Conservation (phyloP, 176 grass and related monocot species). For the Triticum turgidum region DNA sequence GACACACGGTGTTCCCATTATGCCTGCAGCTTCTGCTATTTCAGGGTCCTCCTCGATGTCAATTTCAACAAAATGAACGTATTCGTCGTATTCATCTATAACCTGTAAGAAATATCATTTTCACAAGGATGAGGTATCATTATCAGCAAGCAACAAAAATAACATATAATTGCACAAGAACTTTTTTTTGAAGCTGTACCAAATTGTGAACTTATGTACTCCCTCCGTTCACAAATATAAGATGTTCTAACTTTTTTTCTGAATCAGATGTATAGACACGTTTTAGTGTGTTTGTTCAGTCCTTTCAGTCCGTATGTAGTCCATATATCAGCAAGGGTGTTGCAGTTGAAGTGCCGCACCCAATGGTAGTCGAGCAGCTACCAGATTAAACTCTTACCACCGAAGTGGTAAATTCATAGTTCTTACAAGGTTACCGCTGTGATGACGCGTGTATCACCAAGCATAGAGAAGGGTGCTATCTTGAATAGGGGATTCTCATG, state of each 20-base stretch:
- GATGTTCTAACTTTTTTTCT: no score
- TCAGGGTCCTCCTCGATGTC: slow-evolving; percentile 99
- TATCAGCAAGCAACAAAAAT: slow-evolving; percentile 23
- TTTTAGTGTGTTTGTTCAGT: no score
- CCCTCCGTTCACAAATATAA: no score
- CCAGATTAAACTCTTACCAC: neutral
- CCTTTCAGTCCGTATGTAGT: no score
- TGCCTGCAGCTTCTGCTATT: slow-evolving; percentile 97
- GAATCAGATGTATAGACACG: no score
- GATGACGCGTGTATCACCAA: neutral
- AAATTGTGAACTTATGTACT: no score
- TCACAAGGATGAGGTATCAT: neutral
- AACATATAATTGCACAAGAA: neutral
- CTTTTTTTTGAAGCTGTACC: neutral
- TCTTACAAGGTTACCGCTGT: slow-evolving; percentile 3
- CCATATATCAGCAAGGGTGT: neutral
- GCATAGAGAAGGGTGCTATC: neutral
- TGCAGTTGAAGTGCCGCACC: neutral
- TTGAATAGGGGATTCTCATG: neutral
- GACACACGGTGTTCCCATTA: slow-evolving; percentile 99
- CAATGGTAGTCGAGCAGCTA: slow-evolving; percentile 20
- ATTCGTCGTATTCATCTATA: slow-evolving; percentile 72
- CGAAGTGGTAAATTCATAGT: neutral
- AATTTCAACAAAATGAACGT: slow-evolving; percentile 97
- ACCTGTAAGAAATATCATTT: slow-evolving; percentile 55